phyloP scores from a whole-genome alignment of 768 basidiomycete species.

The Mycena pura region DNA sequence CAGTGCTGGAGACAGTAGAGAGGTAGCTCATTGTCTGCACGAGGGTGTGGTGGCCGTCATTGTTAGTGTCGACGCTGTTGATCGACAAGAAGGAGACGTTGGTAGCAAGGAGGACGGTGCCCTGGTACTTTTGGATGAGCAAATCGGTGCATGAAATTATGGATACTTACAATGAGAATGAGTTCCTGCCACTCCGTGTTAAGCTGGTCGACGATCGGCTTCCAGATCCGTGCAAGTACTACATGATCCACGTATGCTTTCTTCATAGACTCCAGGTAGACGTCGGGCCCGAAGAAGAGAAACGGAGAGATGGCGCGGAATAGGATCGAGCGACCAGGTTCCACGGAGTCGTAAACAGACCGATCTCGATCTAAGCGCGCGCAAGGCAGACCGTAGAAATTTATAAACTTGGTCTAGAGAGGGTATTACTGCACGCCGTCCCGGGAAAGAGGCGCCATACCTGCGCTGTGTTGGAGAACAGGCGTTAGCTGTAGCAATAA shows the following conservation, averaged over 20 bases:
- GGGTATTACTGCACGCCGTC: neutral
- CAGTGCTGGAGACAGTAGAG: constrained; percentile 40
- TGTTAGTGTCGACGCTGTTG: constrained; percentile 17
- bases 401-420: neutral
- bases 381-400: neutral
- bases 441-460: neutral
- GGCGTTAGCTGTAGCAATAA: neutral
- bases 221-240: constrained; percentile 42
- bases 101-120: constrained; percentile 49
- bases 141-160: neutral
- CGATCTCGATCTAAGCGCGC: neutral
- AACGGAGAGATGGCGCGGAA: constrained; percentile 38
- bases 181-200: constrained; percentile 45
- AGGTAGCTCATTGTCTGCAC: constrained; percentile 43
- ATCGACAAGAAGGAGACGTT: constrained; percentile 55
- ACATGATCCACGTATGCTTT: constrained; percentile 46
- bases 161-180: constrained; percentile 45
- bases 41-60: constrained; percentile 17
- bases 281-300: constrained; percentile 44
- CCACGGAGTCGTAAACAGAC: neutral
- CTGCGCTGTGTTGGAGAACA: neutral
- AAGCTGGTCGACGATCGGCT: constrained; percentile 40
- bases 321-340: neutral
- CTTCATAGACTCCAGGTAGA: constrained; percentile 42
- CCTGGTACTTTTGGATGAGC: constrained; percentile 29